Percentiles rank a stretch among this genome's conserved stretches.
These are phyloP conservation scores for Pseudogymnoascus sp. DNA, from an alignment of 2,329 filamentous ascomycete genomes.

Conservation along the genomic window DNA sequence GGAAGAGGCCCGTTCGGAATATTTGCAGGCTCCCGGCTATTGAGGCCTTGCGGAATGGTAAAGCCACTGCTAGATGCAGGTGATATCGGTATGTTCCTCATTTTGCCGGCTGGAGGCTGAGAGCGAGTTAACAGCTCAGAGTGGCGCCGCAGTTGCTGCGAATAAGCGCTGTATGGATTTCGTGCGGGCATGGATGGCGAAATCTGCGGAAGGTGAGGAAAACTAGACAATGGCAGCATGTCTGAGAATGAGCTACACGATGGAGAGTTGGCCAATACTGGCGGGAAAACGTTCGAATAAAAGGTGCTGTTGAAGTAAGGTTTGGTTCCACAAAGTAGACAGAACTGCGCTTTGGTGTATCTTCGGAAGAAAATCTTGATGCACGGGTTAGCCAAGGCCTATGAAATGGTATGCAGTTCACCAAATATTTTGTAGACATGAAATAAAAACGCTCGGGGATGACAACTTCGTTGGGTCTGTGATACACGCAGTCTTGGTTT, in stretches of 20 bases:
- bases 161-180: slow-evolving; percentile 27
- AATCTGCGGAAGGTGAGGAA: slow-evolving; percentile 26
- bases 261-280: slow-evolving; percentile 25
- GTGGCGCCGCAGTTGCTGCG: slow-evolving; percentile 24
- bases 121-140: slow-evolving; percentile 28
- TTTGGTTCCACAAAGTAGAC: slow-evolving; percentile 28
- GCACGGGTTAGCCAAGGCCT: background rate
- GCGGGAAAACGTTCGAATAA: slow-evolving; percentile 26
- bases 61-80: too few species aligned
- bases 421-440: background rate
- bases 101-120: slow-evolving; percentile 24
- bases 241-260: slow-evolving; percentile 20
- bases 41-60: slow-evolving; percentile 29
- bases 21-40: slow-evolving; percentile 17
- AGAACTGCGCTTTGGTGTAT: slow-evolving; percentile 22
- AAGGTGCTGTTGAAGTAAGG: slow-evolving; percentile 25
- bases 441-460: background rate
- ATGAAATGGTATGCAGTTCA: slow-evolving; percentile 1
- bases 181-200: slow-evolving; percentile 25
- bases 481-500: background rate
- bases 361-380: slow-evolving; percentile 4
- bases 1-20: slow-evolving; percentile 26
- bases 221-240: slow-evolving; percentile 27
- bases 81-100: slow-evolving; percentile 27
- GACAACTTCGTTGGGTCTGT: slow-evolving; percentile 2